Conservation (phyloP, 2,329 filamentous ascomycete genomes). For the Lithohypha guttulata region DNA sequence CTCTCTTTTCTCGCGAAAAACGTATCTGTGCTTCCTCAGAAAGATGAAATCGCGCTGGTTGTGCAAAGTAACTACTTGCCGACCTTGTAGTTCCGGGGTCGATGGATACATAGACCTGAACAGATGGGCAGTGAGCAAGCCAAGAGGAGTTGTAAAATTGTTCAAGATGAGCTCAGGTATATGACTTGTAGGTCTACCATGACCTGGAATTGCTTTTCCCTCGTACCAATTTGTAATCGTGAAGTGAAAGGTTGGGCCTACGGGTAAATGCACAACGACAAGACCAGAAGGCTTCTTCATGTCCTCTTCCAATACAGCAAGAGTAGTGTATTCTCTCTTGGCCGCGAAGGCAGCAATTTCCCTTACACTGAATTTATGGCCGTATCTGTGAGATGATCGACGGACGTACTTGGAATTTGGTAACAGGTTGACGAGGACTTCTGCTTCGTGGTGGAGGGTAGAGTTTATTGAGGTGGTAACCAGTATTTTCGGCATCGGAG, state of each 20-base stretch:
- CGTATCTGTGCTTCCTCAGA: constrained; percentile 76
- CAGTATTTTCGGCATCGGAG: constrained; percentile 67
- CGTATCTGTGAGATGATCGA: constrained; percentile 70
- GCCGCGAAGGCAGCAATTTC: constrained; percentile 81
- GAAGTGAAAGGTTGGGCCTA: constrained; percentile 88
- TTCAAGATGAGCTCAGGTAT: constrained; percentile 85
- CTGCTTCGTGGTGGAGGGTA: constrained; percentile 72
- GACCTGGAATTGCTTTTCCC: constrained; percentile 75
- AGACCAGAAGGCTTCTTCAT: constrained; percentile 73
- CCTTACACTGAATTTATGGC: constrained; percentile 80
- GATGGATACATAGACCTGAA: constrained; percentile 73
- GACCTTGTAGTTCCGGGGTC: constrained; percentile 69
- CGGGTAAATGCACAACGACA: constrained; percentile 72
- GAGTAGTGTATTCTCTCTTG: constrained; percentile 70
- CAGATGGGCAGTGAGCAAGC: constrained; percentile 73
- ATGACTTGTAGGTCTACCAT: constrained; percentile 82
- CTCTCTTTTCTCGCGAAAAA: constrained; percentile 78
- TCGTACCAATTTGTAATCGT: constrained; percentile 82
- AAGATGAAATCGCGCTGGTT: constrained; percentile 97
- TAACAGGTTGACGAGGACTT: constrained; percentile 69
- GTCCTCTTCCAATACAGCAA: constrained; percentile 81
- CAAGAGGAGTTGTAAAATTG: constrained; percentile 87
- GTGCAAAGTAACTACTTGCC: constrained; percentile 84
- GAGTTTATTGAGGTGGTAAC: constrained; percentile 86
- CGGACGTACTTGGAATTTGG: constrained; percentile 73